Base-by-base conservation (phyloP, 768 basidiomycete genomes). In the Gyrodon lividus region DNA sequence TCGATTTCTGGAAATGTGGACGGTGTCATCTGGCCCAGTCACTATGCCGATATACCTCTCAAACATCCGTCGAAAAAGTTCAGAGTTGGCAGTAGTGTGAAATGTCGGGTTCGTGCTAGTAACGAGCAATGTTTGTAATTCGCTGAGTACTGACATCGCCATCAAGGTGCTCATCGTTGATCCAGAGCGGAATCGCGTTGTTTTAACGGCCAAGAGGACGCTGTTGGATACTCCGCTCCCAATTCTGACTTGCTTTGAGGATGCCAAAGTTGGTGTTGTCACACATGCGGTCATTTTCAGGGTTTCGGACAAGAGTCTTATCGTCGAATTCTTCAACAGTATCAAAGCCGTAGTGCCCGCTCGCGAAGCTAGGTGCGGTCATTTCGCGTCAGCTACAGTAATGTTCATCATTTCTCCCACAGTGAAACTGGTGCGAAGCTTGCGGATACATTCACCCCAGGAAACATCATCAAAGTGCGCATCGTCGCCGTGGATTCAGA, bases 21-120 rank as follows among this genome's bases (percentile, higher is more conserved):
- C 62, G 97, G 91, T 24, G 87, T 97, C 23, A 77, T 98, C 19
- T 97, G 92, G 89, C 94, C 95, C 0, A 81, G 84, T 54, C 97
- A 98, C 65, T 97, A 90, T 65, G 93, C 97, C 10, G 97, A 99
- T 67, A 94, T 98, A 61, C 66, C 74, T n/a, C 77, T 98, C 59
- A 97, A 94, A 65, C 89, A 98, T 65, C 96, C 96, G 9, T 84
- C 92, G 38, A 91, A 86, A 71, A 80, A 87, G 54, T 99, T 97
- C 75, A 94, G 92, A 63, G 73, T 78, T 19, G 95, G 94, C 22
- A 77, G 79, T 4, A 80, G 66, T 46, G 87, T 98, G 68, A 96
- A 89, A 72, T 94, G 92, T 59, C 75, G 92, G 52, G 94, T 93
- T 70, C 6, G 86, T 72, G 1, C 22, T 46, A 12, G 24, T 35